These are phyloP conservation scores for Sonneratia caseolaris DNA, from an alignment of 345 rosid species.

Conservation along the genomic window DNA sequence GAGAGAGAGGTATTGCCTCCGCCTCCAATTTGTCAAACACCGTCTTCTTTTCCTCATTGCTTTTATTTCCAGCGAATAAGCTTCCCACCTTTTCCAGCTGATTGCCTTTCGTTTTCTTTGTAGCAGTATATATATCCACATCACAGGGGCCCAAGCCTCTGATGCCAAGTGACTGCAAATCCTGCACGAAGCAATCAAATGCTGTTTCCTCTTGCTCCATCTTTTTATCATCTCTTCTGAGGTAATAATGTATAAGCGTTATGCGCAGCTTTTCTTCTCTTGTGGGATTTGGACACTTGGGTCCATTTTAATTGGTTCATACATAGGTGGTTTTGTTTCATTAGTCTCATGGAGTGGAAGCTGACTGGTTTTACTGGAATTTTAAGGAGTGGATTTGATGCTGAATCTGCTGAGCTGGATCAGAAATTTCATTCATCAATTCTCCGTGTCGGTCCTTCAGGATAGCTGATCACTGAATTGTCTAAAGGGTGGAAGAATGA, in stretches of 20 bases:
- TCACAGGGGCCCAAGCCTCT: neutral
- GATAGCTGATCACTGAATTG: neutral
- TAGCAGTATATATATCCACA: neutral
- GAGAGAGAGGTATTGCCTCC: neutral
- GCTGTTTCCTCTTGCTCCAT: neutral
- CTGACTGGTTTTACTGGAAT: neutral
- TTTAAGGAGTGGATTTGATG: neutral
- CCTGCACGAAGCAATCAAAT: neutral
- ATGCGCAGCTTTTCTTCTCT: neutral
- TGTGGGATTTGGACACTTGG: neutral
- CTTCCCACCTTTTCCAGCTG: neutral
- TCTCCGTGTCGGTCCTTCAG: neutral
- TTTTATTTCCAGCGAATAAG: neutral
- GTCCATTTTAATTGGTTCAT: neutral
- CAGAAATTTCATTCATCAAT: neutral
- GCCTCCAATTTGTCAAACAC: neutral
- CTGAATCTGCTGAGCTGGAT: neutral
- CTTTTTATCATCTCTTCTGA: neutral
- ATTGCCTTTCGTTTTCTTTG: neutral
- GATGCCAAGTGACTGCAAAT: neutral
- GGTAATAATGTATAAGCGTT: neutral
- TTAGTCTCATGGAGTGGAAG: neutral
- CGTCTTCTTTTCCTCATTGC: neutral
- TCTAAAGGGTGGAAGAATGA: conserved; percentile 2
- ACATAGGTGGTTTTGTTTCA: neutral